These are phyloP conservation scores for Babesia divergens DNA, from an alignment of 169 alveolate genomes.

Conservation along the genomic window DNA sequence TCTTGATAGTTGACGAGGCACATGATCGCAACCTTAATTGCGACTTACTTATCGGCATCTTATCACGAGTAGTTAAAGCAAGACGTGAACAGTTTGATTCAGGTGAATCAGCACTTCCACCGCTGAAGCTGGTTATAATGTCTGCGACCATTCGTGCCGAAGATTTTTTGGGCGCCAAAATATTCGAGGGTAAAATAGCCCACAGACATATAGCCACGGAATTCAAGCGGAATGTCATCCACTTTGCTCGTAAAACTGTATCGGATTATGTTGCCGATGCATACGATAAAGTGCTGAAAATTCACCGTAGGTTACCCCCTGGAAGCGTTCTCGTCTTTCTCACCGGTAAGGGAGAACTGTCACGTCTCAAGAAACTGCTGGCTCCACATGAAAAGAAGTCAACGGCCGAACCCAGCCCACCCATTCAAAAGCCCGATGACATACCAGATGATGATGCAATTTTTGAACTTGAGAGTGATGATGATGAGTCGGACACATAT, in stretches of 20 bases:
- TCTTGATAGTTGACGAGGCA: conserved; percentile 98
- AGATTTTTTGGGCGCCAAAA: conserved; percentile 61
- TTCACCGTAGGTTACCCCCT: conserved; percentile 91
- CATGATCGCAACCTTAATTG: conserved; percentile 98
- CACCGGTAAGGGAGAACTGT: conserved; percentile 94
- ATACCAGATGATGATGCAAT: conserved; percentile 54
- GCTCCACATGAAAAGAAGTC: conserved; percentile 16
- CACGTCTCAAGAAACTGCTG: conserved; percentile 80
- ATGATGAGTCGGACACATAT: no score
- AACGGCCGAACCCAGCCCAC: neutral
- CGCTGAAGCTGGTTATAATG: conserved; percentile 92
- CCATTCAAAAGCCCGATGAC: neutral
- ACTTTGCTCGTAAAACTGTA: conserved; percentile 63
- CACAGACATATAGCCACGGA: conserved; percentile 66
- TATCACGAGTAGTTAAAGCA: conserved; percentile 85
- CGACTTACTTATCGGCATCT: conserved; percentile 94
- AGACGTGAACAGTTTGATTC: conserved; percentile 30
- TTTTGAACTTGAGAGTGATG: conserved; percentile 60
- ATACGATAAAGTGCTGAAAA: conserved; percentile 75
- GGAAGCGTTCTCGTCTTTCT: conserved; percentile 97
- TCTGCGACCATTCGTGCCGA: conserved; percentile 93
- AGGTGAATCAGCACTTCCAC: conserved; percentile 10
- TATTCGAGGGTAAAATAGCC: conserved; percentile 54
- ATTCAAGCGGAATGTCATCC: conserved; percentile 56
- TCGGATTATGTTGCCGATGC: conserved; percentile 72